Evolutionary conservation across 345 rosid genomes (phyloP).

Genomic region (Lagerstroemia speciosa): DNA sequence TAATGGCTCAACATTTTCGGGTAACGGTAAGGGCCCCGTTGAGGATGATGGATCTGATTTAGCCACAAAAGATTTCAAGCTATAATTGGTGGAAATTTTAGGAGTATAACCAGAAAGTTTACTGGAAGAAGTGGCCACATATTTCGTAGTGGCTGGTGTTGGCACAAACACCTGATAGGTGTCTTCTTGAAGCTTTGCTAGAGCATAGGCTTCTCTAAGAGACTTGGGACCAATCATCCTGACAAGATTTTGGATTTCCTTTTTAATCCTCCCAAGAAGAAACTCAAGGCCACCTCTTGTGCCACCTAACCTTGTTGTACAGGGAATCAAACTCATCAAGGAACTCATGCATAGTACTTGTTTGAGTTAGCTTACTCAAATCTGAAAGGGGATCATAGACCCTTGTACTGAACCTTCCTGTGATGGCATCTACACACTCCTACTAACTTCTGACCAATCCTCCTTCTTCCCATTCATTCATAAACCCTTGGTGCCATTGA

Average conservation of each 20-base stretch:
- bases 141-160: too few relatives aligned
- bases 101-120: not conserved
- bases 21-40: not conserved
- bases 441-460: not conserved
- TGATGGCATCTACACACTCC: not conserved
- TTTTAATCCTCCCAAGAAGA: not conserved
- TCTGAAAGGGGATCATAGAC: not conserved
- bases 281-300: not conserved
- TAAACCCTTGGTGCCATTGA: not conserved
- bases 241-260: not conserved
- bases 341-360: too few relatives aligned
- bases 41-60: too few relatives aligned
- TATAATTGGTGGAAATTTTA: too few relatives aligned
- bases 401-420: too few relatives aligned
- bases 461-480: too few relatives aligned
- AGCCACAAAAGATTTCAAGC: too few relatives aligned
- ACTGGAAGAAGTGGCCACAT: not conserved
- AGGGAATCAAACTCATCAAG: not conserved
- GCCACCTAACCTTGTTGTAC: not conserved
- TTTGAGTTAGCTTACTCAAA: not conserved
- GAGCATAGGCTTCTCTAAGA: not conserved
- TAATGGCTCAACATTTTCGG: too few relatives aligned
- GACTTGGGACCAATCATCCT: not conserved
- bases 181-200: not conserved
- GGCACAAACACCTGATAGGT: too few relatives aligned